Conservation (phyloP, 768 basidiomycete species). For the Leccinum broughii region DNA sequence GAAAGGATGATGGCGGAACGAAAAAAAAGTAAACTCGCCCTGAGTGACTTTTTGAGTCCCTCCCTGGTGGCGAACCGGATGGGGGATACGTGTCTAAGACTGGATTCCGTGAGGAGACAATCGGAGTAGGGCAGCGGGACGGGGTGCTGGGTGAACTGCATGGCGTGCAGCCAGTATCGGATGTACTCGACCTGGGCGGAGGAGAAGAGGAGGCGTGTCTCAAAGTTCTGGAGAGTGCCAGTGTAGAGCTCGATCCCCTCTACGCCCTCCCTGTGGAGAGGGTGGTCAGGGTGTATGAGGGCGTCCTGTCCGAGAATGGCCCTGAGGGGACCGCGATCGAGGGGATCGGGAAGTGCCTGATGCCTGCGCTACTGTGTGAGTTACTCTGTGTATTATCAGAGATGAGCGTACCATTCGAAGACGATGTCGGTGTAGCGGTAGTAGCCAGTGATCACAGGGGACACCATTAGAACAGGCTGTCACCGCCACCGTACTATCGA, state of each 20-base stretch:
- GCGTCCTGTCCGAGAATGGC: constrained; percentile 72
- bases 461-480: constrained; percentile 22
- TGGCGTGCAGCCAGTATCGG: constrained; percentile 79
- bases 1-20: neutral
- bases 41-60: constrained; percentile 58
- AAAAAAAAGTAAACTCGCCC: constrained; percentile 39
- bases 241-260: constrained; percentile 72
- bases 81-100: constrained; percentile 59
- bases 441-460: constrained; percentile 62
- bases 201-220: constrained; percentile 79
- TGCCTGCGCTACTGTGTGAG: constrained; percentile 43
- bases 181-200: constrained; percentile 84
- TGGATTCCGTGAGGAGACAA: constrained; percentile 62
- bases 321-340: constrained; percentile 63
- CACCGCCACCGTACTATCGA: neutral
- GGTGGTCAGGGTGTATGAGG: constrained; percentile 69
- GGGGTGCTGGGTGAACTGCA: constrained; percentile 59
- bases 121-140: constrained; percentile 79
- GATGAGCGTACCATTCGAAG: constrained; percentile 66
- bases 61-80: constrained; percentile 54
- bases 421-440: constrained; percentile 86
- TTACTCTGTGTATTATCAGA: neutral
- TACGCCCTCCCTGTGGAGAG: constrained; percentile 61
- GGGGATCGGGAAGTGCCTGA: constrained; percentile 53
- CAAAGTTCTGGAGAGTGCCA: constrained; percentile 74